A percentile compares a stretch with the other conserved stretches of the same genome.
Evolutionary conservation across 2,329 filamentous ascomycete species (phyloP).

Genomic region (Colletotrichum neosansevieriae): DNA sequence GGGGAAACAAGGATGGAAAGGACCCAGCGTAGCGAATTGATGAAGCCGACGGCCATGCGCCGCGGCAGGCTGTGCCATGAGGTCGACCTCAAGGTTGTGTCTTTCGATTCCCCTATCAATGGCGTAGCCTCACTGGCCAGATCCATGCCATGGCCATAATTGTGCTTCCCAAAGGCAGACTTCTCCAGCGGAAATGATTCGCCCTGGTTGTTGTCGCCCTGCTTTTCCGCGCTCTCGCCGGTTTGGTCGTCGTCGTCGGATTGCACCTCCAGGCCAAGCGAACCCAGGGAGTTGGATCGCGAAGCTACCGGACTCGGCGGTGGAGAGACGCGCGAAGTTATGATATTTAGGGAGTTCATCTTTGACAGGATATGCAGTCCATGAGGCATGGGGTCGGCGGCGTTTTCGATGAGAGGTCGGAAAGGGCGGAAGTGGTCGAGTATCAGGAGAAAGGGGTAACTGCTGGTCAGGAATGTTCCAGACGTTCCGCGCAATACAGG

Average conservation of each 20-base stretch:
- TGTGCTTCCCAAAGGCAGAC: conserved; percentile 30
- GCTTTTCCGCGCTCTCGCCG: conserved; percentile 44
- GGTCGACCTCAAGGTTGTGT: conserved; percentile 49
- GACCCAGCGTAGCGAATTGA: conserved; percentile 82
- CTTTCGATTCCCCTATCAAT: conserved; percentile 60
- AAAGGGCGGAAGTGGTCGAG: conserved; percentile 10
- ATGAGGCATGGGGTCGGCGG: conserved; percentile 54
- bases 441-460: conserved; percentile 26
- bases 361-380: conserved; percentile 68
- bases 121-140: conserved; percentile 74
- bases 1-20: conserved; percentile 83
- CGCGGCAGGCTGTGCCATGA: conserved; percentile 72
- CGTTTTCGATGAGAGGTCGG: conserved; percentile 1
- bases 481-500: conserved; percentile 35
- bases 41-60: conserved; percentile 77
- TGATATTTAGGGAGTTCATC: conserved; percentile 98
- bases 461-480: conserved; percentile 40
- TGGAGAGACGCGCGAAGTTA: conserved; percentile 84
- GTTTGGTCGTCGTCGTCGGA: conserved; percentile 55
- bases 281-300: conserved; percentile 71
- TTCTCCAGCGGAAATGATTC: conserved; percentile 44
- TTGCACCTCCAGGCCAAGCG: conserved; percentile 61
- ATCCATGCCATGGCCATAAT: conserved; percentile 43
- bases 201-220: conserved; percentile 46
- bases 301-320: conserved; percentile 67